Base-by-base conservation (phyloP, 345 rosid genomes). In the Melaleuca alternifolia region DNA sequence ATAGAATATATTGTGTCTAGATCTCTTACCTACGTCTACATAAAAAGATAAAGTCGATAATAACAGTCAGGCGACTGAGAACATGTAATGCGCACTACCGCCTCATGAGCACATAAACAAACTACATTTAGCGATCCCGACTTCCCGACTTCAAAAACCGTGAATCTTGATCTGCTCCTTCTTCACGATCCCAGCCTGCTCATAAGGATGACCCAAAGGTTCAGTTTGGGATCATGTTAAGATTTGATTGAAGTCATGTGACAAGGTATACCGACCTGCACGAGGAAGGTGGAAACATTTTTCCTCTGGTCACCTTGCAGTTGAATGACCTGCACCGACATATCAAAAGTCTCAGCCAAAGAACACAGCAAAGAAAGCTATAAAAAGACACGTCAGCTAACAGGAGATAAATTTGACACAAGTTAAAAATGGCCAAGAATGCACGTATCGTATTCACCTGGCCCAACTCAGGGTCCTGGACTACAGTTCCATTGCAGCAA, bases 231-330 rank as follows among this genome's bases (percentile, higher is more conserved):
- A 37, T 71, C 81, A 33, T 33, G 24, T 44, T 71, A 71, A 37
- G 81, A 26, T 65, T 65, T 30, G 48, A 18, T 37, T 1, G 5
- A 6, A 37, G 14, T 71, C 48, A 37, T 71, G 48, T 71, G 11
- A 37, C 79, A 41, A 71, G 48, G 48, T 71, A 56, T 9, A 75
- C 50, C 26, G 83, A 95, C 98, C 94, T 93, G 94, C 83, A 94
- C 92, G 30, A 95, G 95, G 89, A 95, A 95, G 26, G 95, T 88
- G 13, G 95, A 95, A 26, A 93, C 97, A 90, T 94, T 95, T 92
- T 95, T 94, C 89, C 98, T 88, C 87, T 95, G 98, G 87, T 95
- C 98, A 16, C 98, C 98, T 88, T 95, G 98, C 82, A 95, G 97
- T 88, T 95, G 98, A 87, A 95, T 95, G 89, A 95, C 97, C 98